These are phyloP conservation scores for Roridomyces roridus DNA, from an alignment of 768 basidiomycete genomes.

Conservation along the genomic window DNA sequence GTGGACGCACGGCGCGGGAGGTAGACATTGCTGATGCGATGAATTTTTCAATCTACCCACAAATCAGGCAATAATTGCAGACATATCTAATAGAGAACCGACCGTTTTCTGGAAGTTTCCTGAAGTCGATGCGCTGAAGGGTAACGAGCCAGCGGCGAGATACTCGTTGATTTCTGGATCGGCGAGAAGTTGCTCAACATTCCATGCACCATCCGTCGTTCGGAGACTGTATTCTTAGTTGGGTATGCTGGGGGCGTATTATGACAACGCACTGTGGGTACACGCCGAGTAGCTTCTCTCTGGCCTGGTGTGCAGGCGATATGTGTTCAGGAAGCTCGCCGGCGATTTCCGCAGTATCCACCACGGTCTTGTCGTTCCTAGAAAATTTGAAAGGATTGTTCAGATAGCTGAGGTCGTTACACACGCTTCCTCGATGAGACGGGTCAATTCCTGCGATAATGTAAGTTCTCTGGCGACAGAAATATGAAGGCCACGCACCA, in stretches of 20 bases:
- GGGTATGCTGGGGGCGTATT: too few relatives aligned
- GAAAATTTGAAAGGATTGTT: neutral
- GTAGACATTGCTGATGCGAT: slow-evolving; percentile 12
- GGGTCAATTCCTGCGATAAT: neutral
- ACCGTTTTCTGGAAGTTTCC: slow-evolving; percentile 19
- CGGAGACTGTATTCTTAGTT: too few relatives aligned
- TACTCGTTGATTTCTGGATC: neutral
- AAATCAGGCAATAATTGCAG: neutral
- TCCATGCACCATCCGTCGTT: slow-evolving; percentile 14
- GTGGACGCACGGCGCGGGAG: slow-evolving; percentile 10
- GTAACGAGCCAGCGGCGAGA: neutral
- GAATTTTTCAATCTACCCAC: slow-evolving; percentile 16
- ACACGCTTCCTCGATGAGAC: slow-evolving; percentile 14
- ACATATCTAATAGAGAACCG: neutral
- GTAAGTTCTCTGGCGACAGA: neutral
- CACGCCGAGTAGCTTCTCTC: slow-evolving; percentile 14
- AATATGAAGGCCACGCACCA: neutral
- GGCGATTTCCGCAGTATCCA: slow-evolving; percentile 11
- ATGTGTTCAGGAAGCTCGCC: neutral
- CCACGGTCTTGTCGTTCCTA: slow-evolving; percentile 11
- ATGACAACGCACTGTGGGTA: slow-evolving; percentile 14
- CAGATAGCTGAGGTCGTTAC: neutral
- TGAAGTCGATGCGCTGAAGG: neutral
- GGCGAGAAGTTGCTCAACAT: slow-evolving; percentile 2
- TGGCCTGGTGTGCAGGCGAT: slow-evolving; percentile 10